phyloP scores from a whole-genome alignment of 305 asterid species.

The Rubia tinctorum region DNA sequence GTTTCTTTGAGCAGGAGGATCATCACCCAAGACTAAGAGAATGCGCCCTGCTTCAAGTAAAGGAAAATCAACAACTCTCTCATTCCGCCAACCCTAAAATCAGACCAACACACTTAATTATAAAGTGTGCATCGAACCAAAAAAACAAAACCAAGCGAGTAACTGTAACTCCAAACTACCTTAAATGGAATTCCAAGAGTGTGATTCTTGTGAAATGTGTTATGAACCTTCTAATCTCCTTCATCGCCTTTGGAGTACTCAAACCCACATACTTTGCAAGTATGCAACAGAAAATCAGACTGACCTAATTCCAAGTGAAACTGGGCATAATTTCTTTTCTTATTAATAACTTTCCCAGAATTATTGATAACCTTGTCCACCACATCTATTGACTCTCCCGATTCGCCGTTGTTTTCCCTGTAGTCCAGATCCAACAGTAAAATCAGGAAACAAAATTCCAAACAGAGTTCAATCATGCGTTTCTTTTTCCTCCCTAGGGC shows the following conservation, averaged over 20 bases:
- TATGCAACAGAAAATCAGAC: conserved; percentile 57
- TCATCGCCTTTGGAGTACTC: conserved; percentile 60
- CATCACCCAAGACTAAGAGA: conserved; percentile 60
- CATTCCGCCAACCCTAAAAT: conserved; percentile 68
- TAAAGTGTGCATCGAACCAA: background rate
- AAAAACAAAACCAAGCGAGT: background rate
- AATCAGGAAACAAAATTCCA: background rate
- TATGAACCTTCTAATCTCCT: conserved; percentile 68
- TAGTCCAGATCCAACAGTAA: conserved; percentile 2
- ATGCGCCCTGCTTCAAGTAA: conserved; percentile 47
- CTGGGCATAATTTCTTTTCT: conserved; percentile 69
- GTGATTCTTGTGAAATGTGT: conserved; percentile 67
- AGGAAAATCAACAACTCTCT: conserved; percentile 39
- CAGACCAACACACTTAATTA: conserved; percentile 1
- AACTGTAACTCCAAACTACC: conserved; percentile 30
- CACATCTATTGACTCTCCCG: conserved; percentile 21
- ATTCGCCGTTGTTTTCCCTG: conserved; percentile 24
- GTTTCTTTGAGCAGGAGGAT: conserved; percentile 49
- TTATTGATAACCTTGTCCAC: conserved; percentile 15
- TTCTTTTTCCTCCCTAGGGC: background rate
- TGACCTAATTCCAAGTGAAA: conserved; percentile 67
- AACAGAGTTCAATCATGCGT: background rate
- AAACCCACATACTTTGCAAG: conserved; percentile 59
- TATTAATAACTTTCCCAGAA: conserved; percentile 40
- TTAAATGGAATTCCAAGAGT: conserved; percentile 61